Evolutionary conservation across 202 grass and related monocot genomes (phyloP).

Genomic region (Miscanthus sacchariflorus): DNA sequence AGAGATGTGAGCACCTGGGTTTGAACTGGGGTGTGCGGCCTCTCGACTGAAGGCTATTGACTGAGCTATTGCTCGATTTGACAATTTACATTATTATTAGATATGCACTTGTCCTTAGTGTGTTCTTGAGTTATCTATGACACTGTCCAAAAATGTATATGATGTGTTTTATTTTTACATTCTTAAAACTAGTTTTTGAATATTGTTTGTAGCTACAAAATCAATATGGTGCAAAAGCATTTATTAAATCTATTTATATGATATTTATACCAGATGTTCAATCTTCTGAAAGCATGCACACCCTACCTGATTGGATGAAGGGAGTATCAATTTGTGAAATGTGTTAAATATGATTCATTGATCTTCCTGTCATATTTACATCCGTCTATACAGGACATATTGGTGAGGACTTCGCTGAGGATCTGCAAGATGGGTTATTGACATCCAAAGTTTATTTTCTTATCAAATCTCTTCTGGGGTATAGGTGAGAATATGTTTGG

Average conservation of each 20-base stretch:
- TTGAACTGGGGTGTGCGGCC: background rate
- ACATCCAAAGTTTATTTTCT: conserved; percentile 71
- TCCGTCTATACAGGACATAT: conserved; percentile 50
- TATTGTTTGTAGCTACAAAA: background rate
- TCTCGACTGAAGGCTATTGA: background rate
- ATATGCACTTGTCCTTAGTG: background rate
- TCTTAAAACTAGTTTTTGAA: background rate
- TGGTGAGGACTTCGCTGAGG: conserved; percentile 55
- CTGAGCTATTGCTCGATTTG: background rate
- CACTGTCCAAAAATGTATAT: background rate
- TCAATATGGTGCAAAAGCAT: background rate
- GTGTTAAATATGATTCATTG: background rate
- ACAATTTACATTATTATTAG: background rate
- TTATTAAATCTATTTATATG: background rate
- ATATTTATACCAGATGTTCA: background rate
- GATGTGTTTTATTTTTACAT: background rate
- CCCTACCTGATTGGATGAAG: background rate
- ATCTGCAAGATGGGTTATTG: conserved; percentile 62
- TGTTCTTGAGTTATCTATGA: background rate
- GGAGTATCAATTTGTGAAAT: conserved; percentile 13
- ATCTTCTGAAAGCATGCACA: background rate
- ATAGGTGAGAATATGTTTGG: conserved; percentile 56
- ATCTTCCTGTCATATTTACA: conserved; percentile 27
- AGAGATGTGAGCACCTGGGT: background rate
- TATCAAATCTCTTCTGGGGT: conserved; percentile 64